Evolutionary conservation across 306 rosid species (phyloP), one percentile per base, ranked within the genome.

Genomic region (Abrus precatorius): DNA sequence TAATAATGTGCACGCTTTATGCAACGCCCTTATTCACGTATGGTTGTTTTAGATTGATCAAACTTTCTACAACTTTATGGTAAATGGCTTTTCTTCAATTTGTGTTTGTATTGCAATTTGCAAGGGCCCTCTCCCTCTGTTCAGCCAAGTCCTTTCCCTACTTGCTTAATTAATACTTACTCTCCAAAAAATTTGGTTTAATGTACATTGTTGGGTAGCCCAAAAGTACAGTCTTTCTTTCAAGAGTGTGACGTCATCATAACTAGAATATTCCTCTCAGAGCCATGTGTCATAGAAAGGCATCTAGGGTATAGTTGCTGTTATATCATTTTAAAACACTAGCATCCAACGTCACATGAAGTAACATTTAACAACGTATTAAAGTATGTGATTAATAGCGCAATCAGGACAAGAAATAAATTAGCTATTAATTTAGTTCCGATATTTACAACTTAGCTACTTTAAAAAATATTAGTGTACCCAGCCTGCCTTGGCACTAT

Each of bases 241-340:
- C 38, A 54, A 53, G 49, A 69, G 33, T 13, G 53, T 85, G 77
- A 72, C 63, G 71, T 83, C 83, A 74, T 77, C 7, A 76, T 62
- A 72, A 70, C 55, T 56, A 80, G 86, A 83, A 89, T 87, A 86
- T 89, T 72, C 84, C 56, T 65, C 34, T 36, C 36, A 11, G 53
- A 82, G 47, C 74, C 72, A 78, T 74, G 81, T 84, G 88, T 82
- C 63, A 44, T 20, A 62, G 38, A 27, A 71, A 82, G 81, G 84
- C 72, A 77, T 61, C 81, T 73, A 80, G 57, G 77, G 83, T 76
- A 76, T 82, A 70, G 32, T 81, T 80, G 80, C 74, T 83, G 69
- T 38, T 80, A 52, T 72, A 79, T 30, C 67, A 69, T 8, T 28
- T 52, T 41, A 5, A 49, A 68, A 77, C 65, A 43, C 43, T 55